Percentiles rank a stretch among this genome's conserved stretches.
Conservation (phyloP, 192 early-diverging fungal genomes). For the Entomortierella chlamydospora region DNA sequence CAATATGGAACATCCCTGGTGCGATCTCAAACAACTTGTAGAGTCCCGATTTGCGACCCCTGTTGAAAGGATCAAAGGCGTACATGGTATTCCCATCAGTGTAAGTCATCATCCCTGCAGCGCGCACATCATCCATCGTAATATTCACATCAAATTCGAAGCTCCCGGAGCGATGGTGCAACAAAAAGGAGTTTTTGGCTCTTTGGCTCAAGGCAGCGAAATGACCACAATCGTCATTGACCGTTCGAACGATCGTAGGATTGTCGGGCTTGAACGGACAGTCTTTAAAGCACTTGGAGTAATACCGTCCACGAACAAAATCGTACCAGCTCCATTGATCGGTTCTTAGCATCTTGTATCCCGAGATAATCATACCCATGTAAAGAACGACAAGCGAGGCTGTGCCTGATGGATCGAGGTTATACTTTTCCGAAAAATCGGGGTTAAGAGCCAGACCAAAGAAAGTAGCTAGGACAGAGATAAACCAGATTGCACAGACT, state of each 20-base stretch:
- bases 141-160: constrained; percentile 10
- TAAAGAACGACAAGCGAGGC: constrained; percentile 4
- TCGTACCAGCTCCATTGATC: constrained; percentile 14
- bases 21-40: constrained; percentile 2
- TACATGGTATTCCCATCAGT: constrained; percentile 2
- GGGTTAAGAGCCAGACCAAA: constrained; percentile 1
- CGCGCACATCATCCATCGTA: constrained; percentile 4
- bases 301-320: constrained; percentile 11
- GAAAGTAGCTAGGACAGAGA: constrained; percentile 15
- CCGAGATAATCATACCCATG: constrained; percentile 9
- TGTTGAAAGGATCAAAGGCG: constrained; percentile 1
- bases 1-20: constrained; percentile 6
- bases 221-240: constrained; percentile 9
- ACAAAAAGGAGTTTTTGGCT: background rate
- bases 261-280: background rate
- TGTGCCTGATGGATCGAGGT: constrained; percentile 7
- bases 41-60: background rate
- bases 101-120: constrained; percentile 10
- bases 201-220: background rate
- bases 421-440: background rate
- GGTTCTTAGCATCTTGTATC: constrained; percentile 12
- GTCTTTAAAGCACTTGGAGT: constrained; percentile 2
- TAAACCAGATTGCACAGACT: constrained; percentile 11
- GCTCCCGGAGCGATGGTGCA: background rate
- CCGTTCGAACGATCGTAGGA: constrained; percentile 1